Base-by-base conservation (phyloP, 495 filamentous ascomycete species). In the Penicillium pulvis region DNA sequence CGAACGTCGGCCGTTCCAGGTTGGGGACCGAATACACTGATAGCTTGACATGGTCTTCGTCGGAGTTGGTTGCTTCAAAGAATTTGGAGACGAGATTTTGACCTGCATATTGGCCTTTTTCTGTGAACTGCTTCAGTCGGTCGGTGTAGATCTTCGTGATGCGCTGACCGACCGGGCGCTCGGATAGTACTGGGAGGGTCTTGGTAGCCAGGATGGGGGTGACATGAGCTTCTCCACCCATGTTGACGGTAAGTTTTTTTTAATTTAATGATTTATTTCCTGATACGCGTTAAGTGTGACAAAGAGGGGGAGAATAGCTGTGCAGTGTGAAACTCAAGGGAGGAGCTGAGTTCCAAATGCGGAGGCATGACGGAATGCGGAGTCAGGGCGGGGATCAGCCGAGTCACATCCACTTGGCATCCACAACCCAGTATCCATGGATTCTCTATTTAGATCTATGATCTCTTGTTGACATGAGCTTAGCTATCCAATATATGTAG, bases 101-200 rank as follows among this genome's bases (percentile, higher is more conserved):
- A 23, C 83, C 77, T 58, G 85, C 81, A 79, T 93, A 98, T 73
- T 97, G 92, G 54, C 94, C 94, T 14, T 71, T 74, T 20, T 80
- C 77, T 45, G 88, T 91, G 77, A 98, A 96, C 69, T 90, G 85
- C 20, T 77, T 79, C 63, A 98, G 84, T 41, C 94, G 87, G 64
- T 92, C 88, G 60, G 85, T 89, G 80, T 96, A 97, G 72, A 97
- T 92, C 67, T 82, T 81, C 63, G 85, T 82, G 66, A 97, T 97
- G 66, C 91, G 87, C 75, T 95, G 89, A 58, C 93, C 93, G 63
- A 87, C 85, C 26, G 87, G 87, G 55, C 77, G 76, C 53, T 77
- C 73, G 52, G 85, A 79, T 51, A 83, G 73, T 65, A 81, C 79
- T 52, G 87, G 85, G 62, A 90, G 83, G 55, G 69, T 67, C 68